Evolutionary conservation across 2,329 filamentous ascomycete genomes (phyloP).

Genomic region (Gnomoniopsis smithogilvyi): DNA sequence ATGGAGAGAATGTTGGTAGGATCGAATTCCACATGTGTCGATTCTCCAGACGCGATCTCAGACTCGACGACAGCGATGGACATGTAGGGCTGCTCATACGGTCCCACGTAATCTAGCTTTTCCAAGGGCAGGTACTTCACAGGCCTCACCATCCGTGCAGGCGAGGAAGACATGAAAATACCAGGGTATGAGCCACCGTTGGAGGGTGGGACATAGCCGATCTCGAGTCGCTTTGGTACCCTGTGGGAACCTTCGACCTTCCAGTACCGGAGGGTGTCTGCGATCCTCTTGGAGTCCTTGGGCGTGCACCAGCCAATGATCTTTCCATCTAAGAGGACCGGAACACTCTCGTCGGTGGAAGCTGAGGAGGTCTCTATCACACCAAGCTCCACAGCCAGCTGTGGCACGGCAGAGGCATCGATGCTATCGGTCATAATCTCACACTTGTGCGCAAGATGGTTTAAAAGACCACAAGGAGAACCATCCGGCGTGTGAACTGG

Average conservation of each 20-base stretch:
- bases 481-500: conserved; percentile 98
- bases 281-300: conserved; percentile 74
- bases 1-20: conserved; percentile 98
- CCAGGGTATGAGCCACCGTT: conserved; percentile 94
- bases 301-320: conserved; percentile 90
- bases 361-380: conserved; percentile 73
- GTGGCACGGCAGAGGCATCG: conserved; percentile 72
- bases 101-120: conserved; percentile 83
- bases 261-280: conserved; percentile 88
- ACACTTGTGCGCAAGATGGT: conserved; percentile 95
- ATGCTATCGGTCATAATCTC: conserved; percentile 74
- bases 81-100: conserved; percentile 98
- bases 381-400: conserved; percentile 74
- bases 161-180: conserved; percentile 85
- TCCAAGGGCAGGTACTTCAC: conserved; percentile 89
- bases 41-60: conserved; percentile 83
- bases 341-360: conserved; percentile 77
- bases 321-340: conserved; percentile 84
- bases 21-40: conserved; percentile 89
- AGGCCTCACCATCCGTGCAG: conserved; percentile 83
- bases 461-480: conserved; percentile 87
- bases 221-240: conserved; percentile 80
- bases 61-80: conserved; percentile 88
- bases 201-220: conserved; percentile 86
- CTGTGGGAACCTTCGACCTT: conserved; percentile 85